Conservation (phyloP, 139 green algal genomes). For the Penium margaritaceum region DNA sequence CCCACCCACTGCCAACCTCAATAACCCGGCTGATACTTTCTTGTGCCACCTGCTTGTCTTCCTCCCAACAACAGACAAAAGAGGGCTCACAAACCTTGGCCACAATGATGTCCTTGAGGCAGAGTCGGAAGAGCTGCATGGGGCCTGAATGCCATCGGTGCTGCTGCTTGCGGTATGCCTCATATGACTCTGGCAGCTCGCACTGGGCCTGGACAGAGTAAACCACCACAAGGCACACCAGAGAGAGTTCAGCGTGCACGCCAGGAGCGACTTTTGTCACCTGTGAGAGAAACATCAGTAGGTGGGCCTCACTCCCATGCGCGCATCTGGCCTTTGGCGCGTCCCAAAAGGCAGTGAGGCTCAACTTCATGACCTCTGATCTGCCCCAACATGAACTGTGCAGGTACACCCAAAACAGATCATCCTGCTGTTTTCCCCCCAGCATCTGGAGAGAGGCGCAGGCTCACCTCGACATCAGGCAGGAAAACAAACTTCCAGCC, state of each 20-base stretch:
- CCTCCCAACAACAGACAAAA: neutral
- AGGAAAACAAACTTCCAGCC: conserved; percentile 81
- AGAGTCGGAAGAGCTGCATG: conserved; percentile 42
- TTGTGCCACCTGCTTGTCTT: no score
- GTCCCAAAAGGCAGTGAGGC: no score
- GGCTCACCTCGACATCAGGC: conserved; percentile 62
- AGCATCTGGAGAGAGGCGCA: no score
- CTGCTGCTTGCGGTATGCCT: conserved; percentile 94
- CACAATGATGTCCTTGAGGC: conserved; percentile 25
- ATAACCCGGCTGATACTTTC: no score
- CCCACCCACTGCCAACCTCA: neutral
- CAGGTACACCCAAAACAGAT: no score
- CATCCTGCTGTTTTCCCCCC: no score
- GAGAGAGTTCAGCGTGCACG: no score
- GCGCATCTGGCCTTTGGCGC: no score
- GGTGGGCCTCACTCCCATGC: no score
- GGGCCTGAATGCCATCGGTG: conserved; percentile 78
- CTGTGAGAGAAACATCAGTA: neutral
- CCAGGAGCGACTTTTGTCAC: neutral
- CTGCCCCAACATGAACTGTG: no score
- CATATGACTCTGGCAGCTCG: conserved; percentile 81
- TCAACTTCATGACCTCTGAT: no score
- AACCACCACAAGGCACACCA: no score
- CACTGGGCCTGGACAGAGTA: conserved; percentile 44
- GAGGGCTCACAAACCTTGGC: conserved; percentile 31